A percentile compares a stretch with the other conserved stretches of the same genome.
Evolutionary conservation across 768 basidiomycete species (phyloP).

Genomic region (Butyriboletus loyo): DNA sequence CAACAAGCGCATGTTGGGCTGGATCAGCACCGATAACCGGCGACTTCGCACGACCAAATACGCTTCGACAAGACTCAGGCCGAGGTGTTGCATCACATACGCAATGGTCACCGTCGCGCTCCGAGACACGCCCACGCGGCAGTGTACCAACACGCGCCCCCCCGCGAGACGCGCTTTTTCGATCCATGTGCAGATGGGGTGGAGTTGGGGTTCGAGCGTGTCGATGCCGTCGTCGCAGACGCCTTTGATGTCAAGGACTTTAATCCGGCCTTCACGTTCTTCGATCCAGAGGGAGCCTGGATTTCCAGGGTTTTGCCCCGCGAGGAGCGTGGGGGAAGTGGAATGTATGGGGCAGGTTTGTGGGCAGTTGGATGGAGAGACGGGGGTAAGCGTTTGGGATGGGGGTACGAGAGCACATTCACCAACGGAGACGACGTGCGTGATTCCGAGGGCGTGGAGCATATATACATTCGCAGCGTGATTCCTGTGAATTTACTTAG

Average conservation of each 20-base stretch:
- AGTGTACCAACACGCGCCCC: conserved; percentile 92
- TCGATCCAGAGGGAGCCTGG: conserved; percentile 85
- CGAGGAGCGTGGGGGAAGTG: conserved; percentile 29
- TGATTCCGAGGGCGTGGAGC: conserved; percentile 93
- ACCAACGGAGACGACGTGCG: conserved; percentile 95
- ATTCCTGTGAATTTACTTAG: conserved; percentile 49
- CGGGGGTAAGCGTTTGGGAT: conserved; percentile 36
- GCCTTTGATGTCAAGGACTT: conserved; percentile 87
- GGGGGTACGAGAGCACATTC: conserved; percentile 91
- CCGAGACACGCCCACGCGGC: conserved; percentile 97
- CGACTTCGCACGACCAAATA: conserved; percentile 92
- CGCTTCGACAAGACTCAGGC: conserved; percentile 84
- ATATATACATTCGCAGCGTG: conserved; percentile 94
- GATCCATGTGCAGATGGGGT: conserved; percentile 91
- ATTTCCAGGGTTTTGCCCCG: conserved; percentile 45
- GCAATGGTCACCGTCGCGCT: conserved; percentile 96
- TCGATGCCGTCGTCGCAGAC: conserved; percentile 97
- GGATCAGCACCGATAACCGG: conserved; percentile 84
- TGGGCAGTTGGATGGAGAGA: background rate
- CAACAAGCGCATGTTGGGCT: conserved; percentile 94
- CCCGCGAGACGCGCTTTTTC: conserved; percentile 78
- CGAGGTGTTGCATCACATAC: conserved; percentile 93
- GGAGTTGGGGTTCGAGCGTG: conserved; percentile 84
- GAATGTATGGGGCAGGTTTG: conserved; percentile 1
- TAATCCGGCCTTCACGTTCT: conserved; percentile 84